phyloP scores from a whole-genome alignment of 2,329 filamentous ascomycete genomes.

The Teratosphaeria pseudoeucalypti region DNA sequence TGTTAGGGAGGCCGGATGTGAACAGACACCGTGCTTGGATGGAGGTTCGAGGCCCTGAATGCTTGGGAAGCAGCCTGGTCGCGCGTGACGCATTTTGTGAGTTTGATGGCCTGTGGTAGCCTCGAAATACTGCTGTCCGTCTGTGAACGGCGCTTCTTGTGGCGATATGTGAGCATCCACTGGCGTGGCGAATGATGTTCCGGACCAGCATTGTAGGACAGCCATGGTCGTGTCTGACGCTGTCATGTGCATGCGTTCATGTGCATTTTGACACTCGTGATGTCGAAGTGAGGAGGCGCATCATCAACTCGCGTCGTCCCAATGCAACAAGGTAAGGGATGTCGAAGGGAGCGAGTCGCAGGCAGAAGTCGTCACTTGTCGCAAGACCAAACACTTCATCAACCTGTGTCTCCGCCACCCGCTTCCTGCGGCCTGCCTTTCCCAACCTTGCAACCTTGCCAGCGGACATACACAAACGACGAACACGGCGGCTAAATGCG shows the following conservation, averaged over 20 bases:
- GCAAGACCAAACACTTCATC: background rate
- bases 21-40: slow-evolving; percentile 11
- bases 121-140: background rate
- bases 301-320: background rate
- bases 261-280: background rate
- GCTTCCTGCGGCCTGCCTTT: no score
- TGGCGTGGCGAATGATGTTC: background rate
- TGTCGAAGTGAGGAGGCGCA: background rate
- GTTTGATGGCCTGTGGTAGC: background rate
- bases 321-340: background rate
- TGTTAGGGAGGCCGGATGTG: slow-evolving; percentile 27
- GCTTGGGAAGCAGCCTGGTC: background rate
- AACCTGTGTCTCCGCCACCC: background rate
- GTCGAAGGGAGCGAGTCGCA: background rate
- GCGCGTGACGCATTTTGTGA: background rate
- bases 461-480: no score
- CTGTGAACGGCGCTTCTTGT: background rate
- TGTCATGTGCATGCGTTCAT: background rate
- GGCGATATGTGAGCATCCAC: background rate
- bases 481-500: no score
- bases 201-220: background rate
- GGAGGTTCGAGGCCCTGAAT: no score
- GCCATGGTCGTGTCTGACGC: background rate
- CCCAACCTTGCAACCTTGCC: no score
- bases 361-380: background rate